Evolutionary conservation across 306 rosid species (phyloP).

Genomic region (Cucurbita maxima): DNA sequence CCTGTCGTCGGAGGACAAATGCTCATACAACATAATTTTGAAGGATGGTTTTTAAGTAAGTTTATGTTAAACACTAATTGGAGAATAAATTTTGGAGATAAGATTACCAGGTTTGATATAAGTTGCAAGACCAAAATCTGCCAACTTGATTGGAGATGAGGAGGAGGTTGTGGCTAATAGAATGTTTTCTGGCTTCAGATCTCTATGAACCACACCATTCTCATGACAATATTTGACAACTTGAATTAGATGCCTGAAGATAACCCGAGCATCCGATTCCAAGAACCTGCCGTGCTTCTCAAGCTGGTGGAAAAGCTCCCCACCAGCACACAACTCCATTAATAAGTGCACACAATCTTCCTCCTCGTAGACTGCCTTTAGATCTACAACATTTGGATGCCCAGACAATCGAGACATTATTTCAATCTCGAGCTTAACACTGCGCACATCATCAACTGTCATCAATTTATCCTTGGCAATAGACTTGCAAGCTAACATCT

Average conservation of each 20-base stretch:
- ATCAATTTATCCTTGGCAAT: constrained; percentile 57
- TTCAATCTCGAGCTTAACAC: constrained; percentile 62
- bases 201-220: constrained; percentile 61
- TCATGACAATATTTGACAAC: constrained; percentile 65
- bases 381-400: constrained; percentile 64
- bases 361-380: constrained; percentile 69
- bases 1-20: constrained; percentile 31
- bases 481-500: constrained; percentile 60
- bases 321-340: constrained; percentile 79
- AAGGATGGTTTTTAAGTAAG: not conserved
- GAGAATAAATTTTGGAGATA: not conserved
- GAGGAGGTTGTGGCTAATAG: constrained; percentile 47
- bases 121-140: constrained; percentile 71
- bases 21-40: not conserved
- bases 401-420: constrained; percentile 59
- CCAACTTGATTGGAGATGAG: constrained; percentile 59
- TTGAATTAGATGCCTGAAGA: constrained; percentile 53
- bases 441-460: constrained; percentile 43
- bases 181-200: constrained; percentile 59
- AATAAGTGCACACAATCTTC: constrained; percentile 52
- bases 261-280: constrained; percentile 46
- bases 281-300: constrained; percentile 55
- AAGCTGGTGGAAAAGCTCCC: constrained; percentile 51
- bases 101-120: constrained; percentile 55
- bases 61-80: not conserved